Conservation (phyloP, 2,329 filamentous ascomycete genomes). For the Aspergillus nomiae region DNA sequence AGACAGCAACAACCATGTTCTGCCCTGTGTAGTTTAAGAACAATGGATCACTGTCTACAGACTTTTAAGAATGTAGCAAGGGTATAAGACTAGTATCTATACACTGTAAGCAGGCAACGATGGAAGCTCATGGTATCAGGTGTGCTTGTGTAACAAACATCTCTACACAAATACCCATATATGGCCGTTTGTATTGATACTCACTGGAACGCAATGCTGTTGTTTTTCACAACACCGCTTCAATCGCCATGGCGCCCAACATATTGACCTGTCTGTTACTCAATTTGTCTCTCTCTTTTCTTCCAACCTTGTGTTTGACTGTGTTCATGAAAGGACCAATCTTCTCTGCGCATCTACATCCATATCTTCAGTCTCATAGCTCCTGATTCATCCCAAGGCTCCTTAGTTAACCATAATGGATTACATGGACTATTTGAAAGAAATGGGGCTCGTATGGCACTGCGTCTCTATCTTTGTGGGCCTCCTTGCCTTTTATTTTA, state of each 20-base stretch:
- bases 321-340: not conserved
- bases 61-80: no score
- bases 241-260: not conserved
- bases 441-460: not conserved
- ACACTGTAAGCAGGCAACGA: not conserved
- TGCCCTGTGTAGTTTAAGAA: not conserved
- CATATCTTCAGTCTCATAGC: not conserved
- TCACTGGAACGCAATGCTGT: not conserved
- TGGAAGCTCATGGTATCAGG: not conserved
- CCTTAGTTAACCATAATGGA: not conserved
- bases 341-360: not conserved
- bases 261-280: not conserved
- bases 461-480: not conserved
- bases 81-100: not conserved
- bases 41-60: not conserved
- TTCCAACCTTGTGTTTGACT: not conserved
- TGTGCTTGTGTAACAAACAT: not conserved
- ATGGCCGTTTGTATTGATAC: not conserved
- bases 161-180: not conserved
- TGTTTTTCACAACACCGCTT: not conserved
- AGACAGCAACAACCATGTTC: not conserved
- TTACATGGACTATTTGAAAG: not conserved
- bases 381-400: not conserved
- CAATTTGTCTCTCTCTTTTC: not conserved
- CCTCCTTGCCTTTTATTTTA: constrained; percentile 1